Conservation (phyloP, 1,284 basidiomycete species). For the Fomitiporia mediterranea region DNA sequence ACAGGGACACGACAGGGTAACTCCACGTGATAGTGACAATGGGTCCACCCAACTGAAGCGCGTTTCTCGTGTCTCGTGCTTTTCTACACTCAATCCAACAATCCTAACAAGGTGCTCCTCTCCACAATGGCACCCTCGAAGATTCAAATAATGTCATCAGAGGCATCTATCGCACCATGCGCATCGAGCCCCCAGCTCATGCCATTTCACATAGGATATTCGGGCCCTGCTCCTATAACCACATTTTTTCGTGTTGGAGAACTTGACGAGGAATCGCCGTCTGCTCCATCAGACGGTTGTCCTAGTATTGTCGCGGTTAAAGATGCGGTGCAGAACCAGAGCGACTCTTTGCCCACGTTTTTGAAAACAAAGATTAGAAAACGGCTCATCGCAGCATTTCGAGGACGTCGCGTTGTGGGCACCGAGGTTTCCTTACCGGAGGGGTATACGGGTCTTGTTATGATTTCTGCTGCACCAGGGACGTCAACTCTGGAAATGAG, state of each 20-base stretch:
- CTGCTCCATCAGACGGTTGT: constrained; percentile 29
- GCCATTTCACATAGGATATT: constrained; percentile 73
- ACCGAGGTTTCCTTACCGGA: constrained; percentile 54
- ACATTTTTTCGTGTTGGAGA: constrained; percentile 62
- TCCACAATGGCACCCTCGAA: not conserved
- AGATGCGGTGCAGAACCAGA: constrained; percentile 2
- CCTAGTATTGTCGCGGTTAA: constrained; percentile 19
- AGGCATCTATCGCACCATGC: not conserved
- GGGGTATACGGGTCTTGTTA: constrained; percentile 64
- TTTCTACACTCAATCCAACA: too few species aligned
- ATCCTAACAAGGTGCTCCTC: too few species aligned
- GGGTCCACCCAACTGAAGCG: too few species aligned
- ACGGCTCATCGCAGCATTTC: constrained; percentile 60
- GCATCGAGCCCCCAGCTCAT: constrained; percentile 41
- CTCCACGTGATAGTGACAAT: too few species aligned
- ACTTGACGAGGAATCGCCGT: constrained; percentile 30
- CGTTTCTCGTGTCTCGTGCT: too few species aligned
- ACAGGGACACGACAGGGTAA: too few species aligned
- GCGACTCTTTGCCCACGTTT: not conserved
- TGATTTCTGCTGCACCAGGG: constrained; percentile 32
- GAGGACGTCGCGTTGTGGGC: constrained; percentile 67
- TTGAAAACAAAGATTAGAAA: constrained; percentile 25
- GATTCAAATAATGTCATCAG: not conserved
- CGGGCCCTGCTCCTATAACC: constrained; percentile 65
- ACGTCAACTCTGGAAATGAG: constrained; percentile 22